Evolutionary conservation across 306 rosid species (phyloP).

Genomic region (Echinosophora koreensis): DNA sequence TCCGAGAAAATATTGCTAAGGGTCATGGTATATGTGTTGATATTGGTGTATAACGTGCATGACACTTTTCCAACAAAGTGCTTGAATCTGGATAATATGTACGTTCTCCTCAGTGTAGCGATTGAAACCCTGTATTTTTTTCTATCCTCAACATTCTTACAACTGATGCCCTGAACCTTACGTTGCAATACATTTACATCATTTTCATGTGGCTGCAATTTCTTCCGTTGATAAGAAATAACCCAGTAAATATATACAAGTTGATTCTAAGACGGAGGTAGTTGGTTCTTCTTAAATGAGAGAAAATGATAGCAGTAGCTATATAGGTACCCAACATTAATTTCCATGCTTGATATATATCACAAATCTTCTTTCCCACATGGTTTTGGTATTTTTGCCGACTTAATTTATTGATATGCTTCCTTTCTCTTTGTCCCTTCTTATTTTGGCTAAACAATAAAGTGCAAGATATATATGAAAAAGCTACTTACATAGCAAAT

Average conservation of each 20-base stretch:
- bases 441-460: not conserved
- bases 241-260: conserved; percentile 32
- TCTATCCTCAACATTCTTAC: not conserved
- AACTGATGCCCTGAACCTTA: conserved; percentile 27
- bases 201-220: conserved; percentile 15
- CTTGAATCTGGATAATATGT: conserved; percentile 10
- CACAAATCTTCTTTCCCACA: conserved; percentile 36
- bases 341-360: conserved; percentile 6
- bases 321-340: conserved; percentile 26
- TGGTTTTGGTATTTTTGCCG: conserved; percentile 41
- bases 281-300: conserved; percentile 45
- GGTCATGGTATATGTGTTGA: too few relatives aligned
- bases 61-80: not conserved
- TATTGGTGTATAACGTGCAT: not conserved
- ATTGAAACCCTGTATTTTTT: not conserved
- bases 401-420: not conserved
- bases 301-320: conserved; percentile 25
- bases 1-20: not conserved
- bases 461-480: not conserved
- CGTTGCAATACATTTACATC: not conserved
- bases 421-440: conserved; percentile 24
- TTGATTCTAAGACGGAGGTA: conserved; percentile 41
- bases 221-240: not conserved
- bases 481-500: not conserved
- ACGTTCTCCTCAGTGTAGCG: not conserved